These are phyloP conservation scores for Corallochytrium limacisporum DNA, from an alignment of 78 protist genomes.

Conservation along the genomic window DNA sequence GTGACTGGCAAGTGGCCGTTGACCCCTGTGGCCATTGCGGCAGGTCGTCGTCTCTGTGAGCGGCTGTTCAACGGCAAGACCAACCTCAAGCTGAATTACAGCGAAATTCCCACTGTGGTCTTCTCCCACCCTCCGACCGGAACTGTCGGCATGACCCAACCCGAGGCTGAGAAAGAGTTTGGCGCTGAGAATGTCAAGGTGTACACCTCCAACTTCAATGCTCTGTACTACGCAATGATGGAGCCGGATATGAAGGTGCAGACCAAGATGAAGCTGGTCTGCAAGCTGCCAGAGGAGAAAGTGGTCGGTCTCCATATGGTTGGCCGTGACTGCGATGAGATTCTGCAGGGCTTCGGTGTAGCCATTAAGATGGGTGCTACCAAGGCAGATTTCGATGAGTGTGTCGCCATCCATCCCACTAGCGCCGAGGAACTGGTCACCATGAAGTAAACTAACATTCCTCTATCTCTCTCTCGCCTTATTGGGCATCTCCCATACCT, in stretches of 20 bases:
- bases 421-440: constrained; percentile 55
- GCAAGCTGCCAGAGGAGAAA: constrained; percentile 36
- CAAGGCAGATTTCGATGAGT: constrained; percentile 55
- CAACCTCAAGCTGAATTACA: constrained; percentile 40
- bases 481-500: no score
- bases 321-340: constrained; percentile 76
- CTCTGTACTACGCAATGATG: constrained; percentile 61
- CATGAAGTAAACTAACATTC: no score
- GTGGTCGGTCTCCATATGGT: constrained; percentile 73
- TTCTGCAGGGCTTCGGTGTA: constrained; percentile 78
- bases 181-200: constrained; percentile 51
- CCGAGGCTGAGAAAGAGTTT: constrained; percentile 38
- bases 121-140: constrained; percentile 85
- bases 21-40: constrained; percentile 84
- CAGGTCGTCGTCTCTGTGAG: constrained; percentile 64
- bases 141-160: constrained; percentile 69
- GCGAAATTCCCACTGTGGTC: constrained; percentile 54
- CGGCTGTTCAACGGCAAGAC: constrained; percentile 48
- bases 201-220: constrained; percentile 28
- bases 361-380: constrained; percentile 74
- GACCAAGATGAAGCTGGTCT: constrained; percentile 71
- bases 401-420: constrained; percentile 94
- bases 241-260: constrained; percentile 37
- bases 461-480: no score
- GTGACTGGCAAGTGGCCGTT: constrained; percentile 26